A percentile compares a stretch with the other conserved stretches of the same genome.
Evolutionary conservation across 139 green algal species (phyloP).

Genomic region (Volvox africanus): DNA sequence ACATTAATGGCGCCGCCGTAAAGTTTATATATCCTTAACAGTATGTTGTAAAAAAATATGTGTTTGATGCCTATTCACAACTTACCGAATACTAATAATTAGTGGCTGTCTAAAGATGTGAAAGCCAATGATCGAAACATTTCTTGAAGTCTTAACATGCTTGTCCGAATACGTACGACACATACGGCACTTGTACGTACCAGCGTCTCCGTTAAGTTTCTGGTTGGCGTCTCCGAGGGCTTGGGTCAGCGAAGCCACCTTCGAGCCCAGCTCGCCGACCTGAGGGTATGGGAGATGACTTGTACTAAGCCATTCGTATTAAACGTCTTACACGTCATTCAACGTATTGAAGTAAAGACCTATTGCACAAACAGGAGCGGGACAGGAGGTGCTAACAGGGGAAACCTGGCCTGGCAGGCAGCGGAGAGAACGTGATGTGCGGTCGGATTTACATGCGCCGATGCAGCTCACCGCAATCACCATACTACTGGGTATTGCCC

Average conservation of each 20-base stretch:
- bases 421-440: background rate
- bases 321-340: no score
- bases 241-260: background rate
- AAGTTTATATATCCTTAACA: background rate
- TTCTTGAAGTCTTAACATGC: background rate
- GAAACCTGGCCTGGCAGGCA: background rate
- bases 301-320: no score
- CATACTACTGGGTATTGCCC: no score
- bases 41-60: background rate
- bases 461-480: background rate
- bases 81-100: no score
- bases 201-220: slow-evolving; percentile 20
- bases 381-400: background rate
- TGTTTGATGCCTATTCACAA: background rate
- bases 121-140: background rate
- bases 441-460: background rate
- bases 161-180: background rate
- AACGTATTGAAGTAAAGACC: background rate
- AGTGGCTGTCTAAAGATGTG: background rate
- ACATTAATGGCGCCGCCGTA: background rate
- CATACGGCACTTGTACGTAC: background rate
- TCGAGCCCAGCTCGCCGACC: slow-evolving; percentile 1
- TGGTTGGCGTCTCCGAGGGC: background rate
- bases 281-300: background rate
- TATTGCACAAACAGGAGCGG: background rate